Evolutionary conservation across 78 protist species (phyloP), one percentile per base, ranked within the genome.

Genomic region (Cavenderia fasciculata): DNA sequence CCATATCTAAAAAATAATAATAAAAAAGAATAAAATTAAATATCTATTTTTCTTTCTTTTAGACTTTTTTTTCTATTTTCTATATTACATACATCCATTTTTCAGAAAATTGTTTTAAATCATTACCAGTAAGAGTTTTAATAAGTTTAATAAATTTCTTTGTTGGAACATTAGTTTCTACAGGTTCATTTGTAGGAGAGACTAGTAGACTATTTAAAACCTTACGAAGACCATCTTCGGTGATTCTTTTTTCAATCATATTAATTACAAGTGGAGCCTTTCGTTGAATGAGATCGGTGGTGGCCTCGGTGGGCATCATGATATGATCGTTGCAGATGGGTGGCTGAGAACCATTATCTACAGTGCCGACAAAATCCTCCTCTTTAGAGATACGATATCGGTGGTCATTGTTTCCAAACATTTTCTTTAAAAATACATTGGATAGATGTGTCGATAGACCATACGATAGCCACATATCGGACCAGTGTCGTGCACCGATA

Each of bases 141-240:
- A 87, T 87, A 49, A 71, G 43, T 59, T 87, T 87, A 31, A 87
- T 25, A 52, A 87, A 72, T 47, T 87, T 87, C 65, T 87, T 87
- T 33, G 93, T 68, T 54, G 56, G 90, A 36, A 82, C 56, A 14
- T 43, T 68, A 18, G 90, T 82, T 19, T 82, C 90, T 11, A 68
- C 54, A 2, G 34, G 69, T 71, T 51, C 75, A 52, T 52, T 77
- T 38, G 72, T 63, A n/a, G 33, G 72, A 14, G 43, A 19, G 46
- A 63, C 71, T 19, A 82, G 43, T 40, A 82, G 23, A 43, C 63
- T 82, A 54, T 82, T 68, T 33, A 82, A 18, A 21, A 82, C 78
- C 14, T 87, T 87, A 19, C 93, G 54, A 0, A 87, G 19, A 77
- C 88, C 85, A 25, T 87, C 93, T 68, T 72, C 79, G 1, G 74